These are phyloP conservation scores for Cutaneotrichosporon cavernicola DNA, from an alignment of 1,284 basidiomycete species.

Conservation along the genomic window DNA sequence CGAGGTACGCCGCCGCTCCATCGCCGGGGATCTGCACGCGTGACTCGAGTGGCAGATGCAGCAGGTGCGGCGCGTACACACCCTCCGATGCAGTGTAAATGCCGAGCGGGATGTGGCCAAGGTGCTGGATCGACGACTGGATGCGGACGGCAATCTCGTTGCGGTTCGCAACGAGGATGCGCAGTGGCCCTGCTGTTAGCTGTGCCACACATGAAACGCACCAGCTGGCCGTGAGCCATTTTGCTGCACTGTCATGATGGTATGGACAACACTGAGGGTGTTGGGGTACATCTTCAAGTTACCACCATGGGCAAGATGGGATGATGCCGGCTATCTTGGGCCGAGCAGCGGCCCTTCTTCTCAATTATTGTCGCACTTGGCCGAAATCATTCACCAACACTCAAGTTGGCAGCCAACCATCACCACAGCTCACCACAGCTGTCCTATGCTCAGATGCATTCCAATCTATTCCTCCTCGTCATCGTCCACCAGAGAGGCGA, in stretches of 20 bases:
- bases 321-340: conserved; percentile 4
- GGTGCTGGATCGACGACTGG: conserved; percentile 19
- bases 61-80: conserved; percentile 21
- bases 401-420: background rate
- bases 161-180: conserved; percentile 26
- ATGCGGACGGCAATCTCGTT: conserved; percentile 27
- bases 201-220: background rate
- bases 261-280: background rate
- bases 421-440: background rate
- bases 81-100: conserved; percentile 20
- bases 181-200: conserved; percentile 15
- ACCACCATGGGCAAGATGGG: background rate
- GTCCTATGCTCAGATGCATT: background rate
- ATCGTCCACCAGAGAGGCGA: background rate
- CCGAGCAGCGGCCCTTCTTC: background rate
- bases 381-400: background rate
- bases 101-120: conserved; percentile 22
- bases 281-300: background rate
- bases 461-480: background rate
- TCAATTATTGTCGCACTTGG: conserved; percentile 1
- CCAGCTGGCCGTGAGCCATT: background rate
- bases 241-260: background rate
- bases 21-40: conserved; percentile 23
- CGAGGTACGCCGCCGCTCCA: conserved; percentile 23
- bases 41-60: conserved; percentile 7